Conservation (phyloP, 441 rosid species). For the Pelargonium citronellum region DNA sequence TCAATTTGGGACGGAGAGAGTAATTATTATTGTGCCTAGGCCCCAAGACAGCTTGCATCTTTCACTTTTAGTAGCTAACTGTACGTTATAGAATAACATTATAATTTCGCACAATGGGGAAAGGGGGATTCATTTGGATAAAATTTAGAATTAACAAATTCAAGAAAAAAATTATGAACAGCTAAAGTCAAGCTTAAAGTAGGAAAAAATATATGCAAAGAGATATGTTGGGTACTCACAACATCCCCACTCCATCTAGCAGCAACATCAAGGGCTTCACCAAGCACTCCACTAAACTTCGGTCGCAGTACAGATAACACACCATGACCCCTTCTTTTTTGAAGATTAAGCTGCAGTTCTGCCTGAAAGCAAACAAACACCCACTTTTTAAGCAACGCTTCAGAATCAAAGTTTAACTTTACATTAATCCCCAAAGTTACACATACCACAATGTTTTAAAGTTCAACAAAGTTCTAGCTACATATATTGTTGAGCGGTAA, state of each 20-base stretch:
- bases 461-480: too few species aligned
- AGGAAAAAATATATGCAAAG: not conserved
- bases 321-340: constrained; percentile 94
- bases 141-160: not conserved
- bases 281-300: constrained; percentile 94
- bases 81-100: too few species aligned
- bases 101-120: too few species aligned
- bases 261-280: constrained; percentile 94
- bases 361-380: constrained; percentile 54
- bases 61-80: too few species aligned
- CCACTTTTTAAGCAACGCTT: constrained; percentile 19
- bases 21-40: too few species aligned
- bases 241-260: constrained; percentile 99
- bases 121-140: not conserved
- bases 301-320: constrained; percentile 80
- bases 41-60: too few species aligned
- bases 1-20: too few species aligned
- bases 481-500: too few species aligned
- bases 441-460: too few species aligned
- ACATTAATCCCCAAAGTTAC: not conserved
- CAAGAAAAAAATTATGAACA: not conserved
- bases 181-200: not conserved
- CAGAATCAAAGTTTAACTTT: not conserved
- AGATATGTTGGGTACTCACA: constrained; percentile 50
- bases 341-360: constrained; percentile 96